Percentiles rank a stretch among this genome's conserved stretches.
Conservation (phyloP, 108 stramenopile species). For the Skeletonema costatum region DNA sequence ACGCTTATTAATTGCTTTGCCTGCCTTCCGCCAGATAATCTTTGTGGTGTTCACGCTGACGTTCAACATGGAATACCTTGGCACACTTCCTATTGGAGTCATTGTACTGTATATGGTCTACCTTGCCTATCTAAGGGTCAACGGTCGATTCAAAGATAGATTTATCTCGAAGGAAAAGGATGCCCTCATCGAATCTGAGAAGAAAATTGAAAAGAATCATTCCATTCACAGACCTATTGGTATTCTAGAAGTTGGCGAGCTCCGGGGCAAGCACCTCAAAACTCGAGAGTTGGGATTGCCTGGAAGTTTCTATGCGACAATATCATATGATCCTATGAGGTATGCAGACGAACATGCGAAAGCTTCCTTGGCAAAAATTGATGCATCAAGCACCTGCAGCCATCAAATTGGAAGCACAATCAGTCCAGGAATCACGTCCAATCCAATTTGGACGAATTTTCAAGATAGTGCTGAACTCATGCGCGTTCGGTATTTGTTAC, state of each 20-base stretch:
- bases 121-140: conserved; percentile 39
- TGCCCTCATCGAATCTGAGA: conserved; percentile 50
- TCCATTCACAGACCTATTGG: conserved; percentile 68
- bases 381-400: conserved; percentile 50
- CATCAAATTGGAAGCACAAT: conserved; percentile 68
- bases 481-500: conserved; percentile 69
- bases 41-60: conserved; percentile 38
- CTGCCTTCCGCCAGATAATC: conserved; percentile 16
- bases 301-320: conserved; percentile 65
- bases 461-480: conserved; percentile 55
- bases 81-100: conserved; percentile 51
- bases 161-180: conserved; percentile 67
- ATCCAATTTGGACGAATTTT: conserved; percentile 66
- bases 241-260: conserved; percentile 47
- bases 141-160: conserved; percentile 47
- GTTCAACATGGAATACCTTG: conserved; percentile 51
- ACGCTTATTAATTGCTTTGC: not conserved
- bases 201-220: conserved; percentile 51
- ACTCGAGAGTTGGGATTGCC: conserved; percentile 76
- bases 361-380: conserved; percentile 35
- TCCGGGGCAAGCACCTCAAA: conserved; percentile 63
- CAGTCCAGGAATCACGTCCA: conserved; percentile 55
- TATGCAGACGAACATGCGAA: conserved; percentile 47
- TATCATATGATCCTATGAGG: conserved; percentile 63
- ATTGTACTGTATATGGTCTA: conserved; percentile 60